A percentile compares a stretch with the other conserved stretches of the same genome.
These are phyloP conservation scores for Glarea lozoyensis DNA, from an alignment of 495 filamentous ascomycete species.

Conservation along the genomic window DNA sequence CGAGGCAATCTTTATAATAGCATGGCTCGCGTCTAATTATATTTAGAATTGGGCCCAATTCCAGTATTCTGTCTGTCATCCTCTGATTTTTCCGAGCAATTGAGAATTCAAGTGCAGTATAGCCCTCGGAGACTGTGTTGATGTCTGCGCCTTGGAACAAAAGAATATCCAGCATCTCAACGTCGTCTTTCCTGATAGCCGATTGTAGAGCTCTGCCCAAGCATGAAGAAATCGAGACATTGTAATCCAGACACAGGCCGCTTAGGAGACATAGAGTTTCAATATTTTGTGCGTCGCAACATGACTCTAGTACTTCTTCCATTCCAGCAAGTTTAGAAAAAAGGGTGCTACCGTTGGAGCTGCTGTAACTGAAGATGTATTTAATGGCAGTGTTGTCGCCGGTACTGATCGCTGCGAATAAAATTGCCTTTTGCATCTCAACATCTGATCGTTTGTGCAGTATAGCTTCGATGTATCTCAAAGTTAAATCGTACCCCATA, in stretches of 20 bases:
- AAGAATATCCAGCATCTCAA: slow-evolving; percentile 9
- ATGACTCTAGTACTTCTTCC: slow-evolving; percentile 1
- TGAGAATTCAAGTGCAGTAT: slow-evolving; percentile 1
- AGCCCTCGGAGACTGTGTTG: not conserved
- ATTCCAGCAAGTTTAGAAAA: slow-evolving; percentile 2
- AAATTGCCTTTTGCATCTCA: not conserved
- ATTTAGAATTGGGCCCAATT: slow-evolving; percentile 7
- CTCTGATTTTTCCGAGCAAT: slow-evolving; percentile 3
- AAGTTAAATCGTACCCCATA: not conserved
- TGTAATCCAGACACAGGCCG: slow-evolving; percentile 3
- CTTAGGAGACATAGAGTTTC: slow-evolving; percentile 8
- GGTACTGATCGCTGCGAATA: slow-evolving; percentile 3
- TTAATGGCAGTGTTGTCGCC: slow-evolving; percentile 6
- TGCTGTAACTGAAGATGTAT: slow-evolving; percentile 4
- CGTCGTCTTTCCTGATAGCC: slow-evolving; percentile 2
- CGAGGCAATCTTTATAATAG: not conserved
- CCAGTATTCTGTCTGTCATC: slow-evolving; percentile 5
- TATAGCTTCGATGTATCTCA: not conserved
- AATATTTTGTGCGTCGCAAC: slow-evolving; percentile 1
- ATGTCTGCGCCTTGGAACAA: slow-evolving; percentile 5
- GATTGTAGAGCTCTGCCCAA: slow-evolving; percentile 1
- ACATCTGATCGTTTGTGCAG: not conserved
- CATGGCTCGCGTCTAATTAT: too few relatives aligned
- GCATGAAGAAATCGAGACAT: not conserved
- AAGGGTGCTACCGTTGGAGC: slow-evolving; percentile 1